These are phyloP conservation scores for Xylaria sp. DNA, from an alignment of 495 filamentous ascomycete genomes.

Conservation along the genomic window DNA sequence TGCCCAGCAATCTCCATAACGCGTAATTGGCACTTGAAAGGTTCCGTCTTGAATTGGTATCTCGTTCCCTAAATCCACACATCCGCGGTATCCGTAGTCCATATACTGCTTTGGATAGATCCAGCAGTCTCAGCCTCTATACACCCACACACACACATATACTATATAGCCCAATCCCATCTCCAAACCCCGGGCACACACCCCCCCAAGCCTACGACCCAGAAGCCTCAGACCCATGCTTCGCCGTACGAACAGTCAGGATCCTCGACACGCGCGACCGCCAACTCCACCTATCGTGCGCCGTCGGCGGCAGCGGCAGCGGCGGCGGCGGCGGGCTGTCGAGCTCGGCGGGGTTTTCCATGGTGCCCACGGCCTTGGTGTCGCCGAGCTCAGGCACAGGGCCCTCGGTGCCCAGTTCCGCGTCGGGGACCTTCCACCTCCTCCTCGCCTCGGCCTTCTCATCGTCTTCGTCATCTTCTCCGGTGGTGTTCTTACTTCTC, in stretches of 20 bases:
- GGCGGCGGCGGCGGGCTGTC: neutral
- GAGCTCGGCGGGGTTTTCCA: constrained; percentile 39
- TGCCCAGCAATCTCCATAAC: too few species aligned
- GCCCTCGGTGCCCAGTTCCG: constrained; percentile 35
- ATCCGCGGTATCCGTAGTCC: too few species aligned
- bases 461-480: neutral
- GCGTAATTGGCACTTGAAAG: too few species aligned
- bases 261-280: constrained; percentile 40
- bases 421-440: constrained; percentile 21
- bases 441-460: neutral
- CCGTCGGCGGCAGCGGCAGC: neutral
- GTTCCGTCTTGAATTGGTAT: too few species aligned
- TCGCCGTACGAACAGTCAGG: constrained; percentile 21
- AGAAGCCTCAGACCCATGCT: neutral
- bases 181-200: too few species aligned
- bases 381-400: constrained; percentile 34
- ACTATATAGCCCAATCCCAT: too few species aligned
- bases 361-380: constrained; percentile 29
- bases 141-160: too few species aligned
- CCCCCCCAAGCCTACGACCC: neutral
- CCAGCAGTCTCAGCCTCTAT: too few species aligned
- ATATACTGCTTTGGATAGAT: too few species aligned
- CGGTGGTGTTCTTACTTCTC: neutral
- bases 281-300: constrained; percentile 35
- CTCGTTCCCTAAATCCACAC: too few species aligned